These are phyloP conservation scores for Xanthoceras sorbifolium DNA, from an alignment of 345 rosid genomes.

Conservation along the genomic window DNA sequence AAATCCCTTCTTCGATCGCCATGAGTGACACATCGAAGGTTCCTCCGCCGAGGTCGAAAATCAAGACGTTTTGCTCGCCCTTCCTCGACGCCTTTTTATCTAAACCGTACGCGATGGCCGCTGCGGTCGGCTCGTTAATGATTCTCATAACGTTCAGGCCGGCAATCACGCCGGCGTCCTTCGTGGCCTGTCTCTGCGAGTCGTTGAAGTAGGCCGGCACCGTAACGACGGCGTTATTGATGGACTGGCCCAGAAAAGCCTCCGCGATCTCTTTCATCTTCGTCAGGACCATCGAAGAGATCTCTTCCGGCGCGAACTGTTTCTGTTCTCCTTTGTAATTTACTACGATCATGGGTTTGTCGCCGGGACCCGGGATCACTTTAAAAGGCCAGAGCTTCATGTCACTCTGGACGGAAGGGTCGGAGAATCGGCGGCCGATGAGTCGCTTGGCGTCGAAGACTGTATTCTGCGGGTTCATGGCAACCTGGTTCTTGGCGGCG, in stretches of 20 bases:
- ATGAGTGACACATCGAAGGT: slow-evolving; percentile 28
- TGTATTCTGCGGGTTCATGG: slow-evolving; percentile 56
- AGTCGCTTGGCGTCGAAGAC: slow-evolving; percentile 43
- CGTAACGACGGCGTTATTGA: slow-evolving; percentile 30
- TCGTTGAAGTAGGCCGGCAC: slow-evolving; percentile 30
- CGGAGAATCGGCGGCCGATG: slow-evolving; percentile 32
- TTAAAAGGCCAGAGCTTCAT: slow-evolving; percentile 33
- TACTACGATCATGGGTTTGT: slow-evolving; percentile 30
- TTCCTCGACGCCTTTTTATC: slow-evolving; percentile 26
- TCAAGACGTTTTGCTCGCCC: slow-evolving; percentile 28
- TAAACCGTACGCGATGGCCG: slow-evolving; percentile 29
- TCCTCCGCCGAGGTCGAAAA: slow-evolving; percentile 33
- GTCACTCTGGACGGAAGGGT: slow-evolving; percentile 30
- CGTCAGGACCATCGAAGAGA: slow-evolving; percentile 25
- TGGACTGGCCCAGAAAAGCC: slow-evolving; percentile 17
- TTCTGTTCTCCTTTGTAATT: slow-evolving; percentile 30
- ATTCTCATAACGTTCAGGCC: slow-evolving; percentile 32
- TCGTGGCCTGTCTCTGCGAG: slow-evolving; percentile 31
- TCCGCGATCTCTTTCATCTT: slow-evolving; percentile 26
- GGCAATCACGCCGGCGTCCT: slow-evolving; percentile 25
- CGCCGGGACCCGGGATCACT: slow-evolving; percentile 23
- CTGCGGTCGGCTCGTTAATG: slow-evolving; percentile 29
- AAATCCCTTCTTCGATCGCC: slow-evolving; percentile 36
- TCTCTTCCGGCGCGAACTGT: slow-evolving; percentile 21
- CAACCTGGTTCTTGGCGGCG: slow-evolving; percentile 57